Evolutionary conservation across 192 early-diverging fungal genomes (phyloP), one percentile per base, ranked within the genome.

Genomic region (Dissophora globulifera): DNA sequence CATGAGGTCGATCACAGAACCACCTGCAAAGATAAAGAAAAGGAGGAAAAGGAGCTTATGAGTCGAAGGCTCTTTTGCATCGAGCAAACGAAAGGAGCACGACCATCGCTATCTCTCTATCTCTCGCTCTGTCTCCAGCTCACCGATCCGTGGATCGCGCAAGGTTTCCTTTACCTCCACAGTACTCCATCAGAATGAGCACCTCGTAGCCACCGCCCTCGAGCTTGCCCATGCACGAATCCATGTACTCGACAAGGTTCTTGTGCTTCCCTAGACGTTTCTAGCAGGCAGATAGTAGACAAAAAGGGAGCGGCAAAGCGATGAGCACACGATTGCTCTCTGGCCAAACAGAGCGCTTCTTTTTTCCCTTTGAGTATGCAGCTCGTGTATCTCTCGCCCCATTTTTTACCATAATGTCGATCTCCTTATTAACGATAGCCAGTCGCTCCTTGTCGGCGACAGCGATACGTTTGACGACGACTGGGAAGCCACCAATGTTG

Each of bases 181-280:
- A 98, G 74, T 92, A 90, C 69, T 98, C 96, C 93, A 96, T 96
- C 71, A 98, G 82, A 46, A 98, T 95, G 48, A 91, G 84, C 13
- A 88, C 82, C 58, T 95, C 92, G 50, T 84, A 95, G n/a, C 92
- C 88, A 17, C 85, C 90, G 19, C 72, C 69, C 27, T 80, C 79
- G 42, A 86, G 53, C 41, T 78, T 79, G 55, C 79, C 80, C 22
- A 89, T 78, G 58, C 89, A 83, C 4, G 90, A 90, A 53, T 94
- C 96, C 49, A 90, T 83, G 61, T 92, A 93, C 43, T 81, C 63
- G 20, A 95, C 92, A 62, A 96, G 94, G 63, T 95, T 90, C 31
- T 91, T 86, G 74, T 96, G 94, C 17, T 89, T 90, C 40, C 83
- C 89, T 9, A 91, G 79, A 53, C 87, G 81, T 85, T 82, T 85